phyloP scores from a whole-genome alignment of 176 grass and related monocot species.

The Hordeum marinum region DNA sequence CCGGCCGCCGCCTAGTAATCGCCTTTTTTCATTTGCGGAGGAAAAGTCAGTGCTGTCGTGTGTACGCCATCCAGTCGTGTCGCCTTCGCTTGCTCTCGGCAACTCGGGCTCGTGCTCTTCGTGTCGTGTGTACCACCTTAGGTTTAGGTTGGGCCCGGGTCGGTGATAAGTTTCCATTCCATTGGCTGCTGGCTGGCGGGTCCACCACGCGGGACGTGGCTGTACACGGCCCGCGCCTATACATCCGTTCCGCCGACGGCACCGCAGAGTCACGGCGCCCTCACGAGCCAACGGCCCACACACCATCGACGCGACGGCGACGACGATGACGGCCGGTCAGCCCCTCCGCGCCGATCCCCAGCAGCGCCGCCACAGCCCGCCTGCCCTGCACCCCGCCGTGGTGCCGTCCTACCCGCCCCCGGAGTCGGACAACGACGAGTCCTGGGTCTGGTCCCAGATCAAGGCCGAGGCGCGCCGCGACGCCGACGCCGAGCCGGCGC shows the following conservation, averaged over 20 bases:
- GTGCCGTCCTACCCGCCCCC: slow-evolving; percentile 64
- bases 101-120: background rate
- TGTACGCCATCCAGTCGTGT: background rate
- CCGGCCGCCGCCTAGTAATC: too few relatives aligned
- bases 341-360: slow-evolving; percentile 8
- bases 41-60: too few relatives aligned
- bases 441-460: slow-evolving; percentile 90
- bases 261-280: background rate
- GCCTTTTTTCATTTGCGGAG: too few relatives aligned
- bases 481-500: slow-evolving; percentile 81
- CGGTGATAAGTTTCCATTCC: background rate
- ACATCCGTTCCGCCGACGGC: background rate
- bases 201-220: slow-evolving; percentile 1
- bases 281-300: background rate
- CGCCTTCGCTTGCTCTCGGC: background rate
- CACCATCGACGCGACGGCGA: background rate
- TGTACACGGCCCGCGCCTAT: background rate
- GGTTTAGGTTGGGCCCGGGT: background rate
- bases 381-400: slow-evolving; percentile 7
- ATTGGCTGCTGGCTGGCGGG: background rate
- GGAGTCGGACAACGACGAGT: slow-evolving; percentile 65
- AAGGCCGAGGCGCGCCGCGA: slow-evolving; percentile 81
- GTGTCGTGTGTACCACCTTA: background rate
- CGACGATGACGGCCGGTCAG: slow-evolving; percentile 41
- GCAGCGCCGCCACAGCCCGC: background rate